Evolutionary conservation across 2,329 filamentous ascomycete genomes (phyloP), one percentile per base, ranked within the genome.

Genomic region (Xylariaceae sp.): DNA sequence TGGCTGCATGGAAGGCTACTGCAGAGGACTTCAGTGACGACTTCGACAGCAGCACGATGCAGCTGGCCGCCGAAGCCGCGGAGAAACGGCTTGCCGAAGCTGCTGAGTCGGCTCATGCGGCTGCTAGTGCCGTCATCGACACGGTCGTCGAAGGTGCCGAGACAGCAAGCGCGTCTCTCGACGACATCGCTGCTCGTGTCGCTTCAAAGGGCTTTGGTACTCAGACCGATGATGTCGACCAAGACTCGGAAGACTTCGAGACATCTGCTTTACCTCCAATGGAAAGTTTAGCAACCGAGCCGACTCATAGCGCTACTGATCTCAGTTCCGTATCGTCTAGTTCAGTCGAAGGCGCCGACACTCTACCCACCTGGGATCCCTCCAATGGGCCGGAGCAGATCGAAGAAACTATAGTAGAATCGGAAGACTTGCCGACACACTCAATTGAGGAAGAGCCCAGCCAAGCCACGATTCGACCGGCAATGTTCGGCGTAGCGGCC

Each of bases 1-100:
- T 92, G 41, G 85, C 84, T 6, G 74, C 73, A 43, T 94, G 84
- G 82, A 97, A 97, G 67, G 76, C 95, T 28, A 70, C 73, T 26
- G 81, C 85, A 6, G 67, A 73, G 24, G 90, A 97, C 59, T 67
- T 74, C 2, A 82, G 78, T 9, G 81, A 92, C 36, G 81, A 94
- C 58, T 97, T 94, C 54, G 81, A 83, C 33, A 79, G 76, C 31
- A 81, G 81, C 35, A 67, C 67, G 12, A 74, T 84, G 53, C 75
- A 78, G 35, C 65, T 72, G 8, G 74, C 76, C 14, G 77, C 70
- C 5, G 70, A 73, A 30, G 66, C 58, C 3, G 65, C 60, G 3
- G 55, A 61, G 4, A 54, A 62, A 48, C 54, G 56, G n/a, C 51
- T 54, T 38, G 51, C 56, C 24, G 43, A 49, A 7, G 51, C 50